Conservation (phyloP, 352 stramenopile genomes). For the Globisporangium canariense region DNA sequence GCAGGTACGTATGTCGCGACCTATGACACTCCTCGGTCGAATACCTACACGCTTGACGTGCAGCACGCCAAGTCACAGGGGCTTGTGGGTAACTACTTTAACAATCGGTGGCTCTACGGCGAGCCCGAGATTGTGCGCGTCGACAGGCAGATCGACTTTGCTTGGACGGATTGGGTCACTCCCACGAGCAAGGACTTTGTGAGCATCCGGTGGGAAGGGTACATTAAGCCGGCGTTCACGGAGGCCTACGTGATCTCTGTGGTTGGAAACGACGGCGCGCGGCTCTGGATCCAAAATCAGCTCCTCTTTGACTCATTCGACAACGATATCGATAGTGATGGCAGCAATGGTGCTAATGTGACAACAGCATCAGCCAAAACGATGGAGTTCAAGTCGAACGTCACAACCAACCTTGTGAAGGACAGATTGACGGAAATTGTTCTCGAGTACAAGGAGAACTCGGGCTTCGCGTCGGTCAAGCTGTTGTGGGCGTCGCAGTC, state of each 20-base stretch:
- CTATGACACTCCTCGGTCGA: constrained; percentile 87
- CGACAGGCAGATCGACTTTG: constrained; percentile 90
- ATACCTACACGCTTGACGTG: constrained; percentile 86
- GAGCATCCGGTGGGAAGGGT: constrained; percentile 92
- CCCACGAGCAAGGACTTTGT: constrained; percentile 92
- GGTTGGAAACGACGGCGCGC: constrained; percentile 84
- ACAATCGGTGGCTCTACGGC: constrained; percentile 94
- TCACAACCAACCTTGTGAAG: constrained; percentile 54
- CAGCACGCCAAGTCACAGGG: constrained; percentile 70
- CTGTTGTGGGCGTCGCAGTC: constrained; percentile 88
- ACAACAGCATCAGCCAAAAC: background rate
- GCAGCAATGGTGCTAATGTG: constrained; percentile 3
- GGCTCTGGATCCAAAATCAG: constrained; percentile 76
- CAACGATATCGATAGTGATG: constrained; percentile 24
- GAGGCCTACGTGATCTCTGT: constrained; percentile 90
- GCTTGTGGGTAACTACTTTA: constrained; percentile 92
- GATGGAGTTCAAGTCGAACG: constrained; percentile 35
- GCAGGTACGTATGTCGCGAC: constrained; percentile 83
- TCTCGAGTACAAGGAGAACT: constrained; percentile 93
- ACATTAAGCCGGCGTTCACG: constrained; percentile 86
- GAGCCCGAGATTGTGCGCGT: constrained; percentile 79
- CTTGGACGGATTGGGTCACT: constrained; percentile 89
- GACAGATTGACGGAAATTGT: constrained; percentile 83
- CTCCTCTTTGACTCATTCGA: constrained; percentile 57
- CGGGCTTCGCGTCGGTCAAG: constrained; percentile 73